A percentile compares a stretch with the other conserved stretches of the same genome.
Conservation (phyloP, 768 basidiomycete species). For the Hypholoma fasciculare region DNA sequence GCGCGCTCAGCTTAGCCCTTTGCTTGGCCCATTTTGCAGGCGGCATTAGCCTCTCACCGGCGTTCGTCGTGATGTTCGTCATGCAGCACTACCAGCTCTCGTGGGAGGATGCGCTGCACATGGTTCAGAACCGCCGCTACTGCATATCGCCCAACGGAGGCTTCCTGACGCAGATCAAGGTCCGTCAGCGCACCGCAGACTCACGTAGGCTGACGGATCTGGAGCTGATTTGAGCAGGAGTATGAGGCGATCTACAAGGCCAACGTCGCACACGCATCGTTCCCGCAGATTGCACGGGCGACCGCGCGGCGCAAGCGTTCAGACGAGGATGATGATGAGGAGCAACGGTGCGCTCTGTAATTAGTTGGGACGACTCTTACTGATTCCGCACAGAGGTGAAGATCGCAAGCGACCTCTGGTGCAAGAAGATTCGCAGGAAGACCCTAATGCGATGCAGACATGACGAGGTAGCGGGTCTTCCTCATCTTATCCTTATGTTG, state of each 20-base stretch:
- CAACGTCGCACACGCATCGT: slow-evolving; percentile 62
- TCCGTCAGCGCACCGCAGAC: slow-evolving; percentile 23
- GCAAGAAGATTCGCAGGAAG: slow-evolving; percentile 28
- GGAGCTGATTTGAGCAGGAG: slow-evolving; percentile 50
- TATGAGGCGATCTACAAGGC: slow-evolving; percentile 93
- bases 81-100: slow-evolving; percentile 82
- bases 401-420: slow-evolving; percentile 49
- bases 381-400: slow-evolving; percentile 33
- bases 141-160: slow-evolving; percentile 93
- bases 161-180: slow-evolving; percentile 92
- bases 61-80: slow-evolving; percentile 92
- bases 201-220: not conserved
- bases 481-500: slow-evolving; percentile 1
- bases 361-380: not conserved
- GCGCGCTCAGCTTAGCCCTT: not conserved
- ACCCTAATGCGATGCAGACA: slow-evolving; percentile 53
- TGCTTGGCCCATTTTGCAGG: slow-evolving; percentile 39
- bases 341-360: slow-evolving; percentile 21
- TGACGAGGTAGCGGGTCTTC: slow-evolving; percentile 23
- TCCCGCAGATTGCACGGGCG: slow-evolving; percentile 46
- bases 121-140: slow-evolving; percentile 89
- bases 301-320: slow-evolving; percentile 66
- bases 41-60: slow-evolving; percentile 84
- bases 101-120: slow-evolving; percentile 87
- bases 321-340: slow-evolving; percentile 73